A percentile compares a stretch with the other conserved stretches of the same genome.
phyloP scores from a whole-genome alignment of 768 basidiomycete species.

The Serendipita sp. region DNA sequence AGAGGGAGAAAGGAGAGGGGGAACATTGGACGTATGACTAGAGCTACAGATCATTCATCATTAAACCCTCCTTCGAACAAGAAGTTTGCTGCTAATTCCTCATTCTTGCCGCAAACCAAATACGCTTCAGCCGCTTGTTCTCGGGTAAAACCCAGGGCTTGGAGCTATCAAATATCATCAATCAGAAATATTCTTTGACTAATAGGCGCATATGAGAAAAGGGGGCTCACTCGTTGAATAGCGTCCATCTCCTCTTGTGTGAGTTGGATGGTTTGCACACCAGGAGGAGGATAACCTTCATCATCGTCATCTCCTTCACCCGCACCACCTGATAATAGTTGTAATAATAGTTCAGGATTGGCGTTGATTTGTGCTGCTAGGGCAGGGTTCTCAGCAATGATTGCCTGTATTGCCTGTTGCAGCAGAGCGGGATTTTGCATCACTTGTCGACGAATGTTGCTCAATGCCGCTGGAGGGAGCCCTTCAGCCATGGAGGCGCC shows the following conservation, averaged over 20 bases:
- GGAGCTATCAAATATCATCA: conserved; percentile 37
- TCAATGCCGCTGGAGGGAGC: conserved; percentile 34
- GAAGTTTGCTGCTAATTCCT: conserved; percentile 89
- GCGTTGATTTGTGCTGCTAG: conserved; percentile 49
- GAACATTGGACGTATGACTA: too few relatives aligned
- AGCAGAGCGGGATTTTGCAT: conserved; percentile 59
- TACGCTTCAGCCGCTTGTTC: conserved; percentile 77
- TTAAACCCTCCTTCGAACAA: conserved; percentile 56
- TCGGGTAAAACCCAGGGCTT: conserved; percentile 74
- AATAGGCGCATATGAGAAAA: not conserved
- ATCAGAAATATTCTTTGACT: conserved; percentile 6
- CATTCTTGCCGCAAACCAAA: conserved; percentile 90
- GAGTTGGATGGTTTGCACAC: conserved; percentile 51
- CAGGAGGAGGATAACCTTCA: conserved; percentile 20
- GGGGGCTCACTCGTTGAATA: conserved; percentile 60
- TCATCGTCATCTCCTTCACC: conserved; percentile 21
- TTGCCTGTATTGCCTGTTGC: conserved; percentile 71
- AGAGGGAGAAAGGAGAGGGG: too few relatives aligned
- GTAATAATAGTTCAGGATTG: conserved; percentile 54
- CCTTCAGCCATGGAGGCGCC: conserved; percentile 18
- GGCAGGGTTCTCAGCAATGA: conserved; percentile 55
- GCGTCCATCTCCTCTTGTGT: conserved; percentile 79
- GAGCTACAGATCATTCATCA: not conserved
- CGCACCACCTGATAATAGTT: conserved; percentile 34
- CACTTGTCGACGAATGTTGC: conserved; percentile 55